Evolutionary conservation across 108 stramenopile genomes (phyloP), one percentile per base, ranked within the genome.

Genomic region (Aurantiochytrium sp.): DNA sequence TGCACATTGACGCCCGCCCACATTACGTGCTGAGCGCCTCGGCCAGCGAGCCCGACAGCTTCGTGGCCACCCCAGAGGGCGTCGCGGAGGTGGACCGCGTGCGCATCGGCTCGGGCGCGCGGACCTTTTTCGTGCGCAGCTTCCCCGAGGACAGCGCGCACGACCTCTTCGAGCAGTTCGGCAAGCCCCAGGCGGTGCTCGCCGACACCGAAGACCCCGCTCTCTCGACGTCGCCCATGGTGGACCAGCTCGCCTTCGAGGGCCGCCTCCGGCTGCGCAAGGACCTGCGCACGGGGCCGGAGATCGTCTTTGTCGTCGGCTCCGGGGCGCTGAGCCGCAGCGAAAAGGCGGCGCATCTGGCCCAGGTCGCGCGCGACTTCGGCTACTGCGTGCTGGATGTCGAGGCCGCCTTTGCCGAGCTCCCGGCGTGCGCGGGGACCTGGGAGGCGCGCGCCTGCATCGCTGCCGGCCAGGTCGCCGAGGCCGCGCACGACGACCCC

Each of bases 241-340:
- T 81, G n/a, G 73, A 81, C 12, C 73, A 81, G 73, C 73, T 81
- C n/a, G 73, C 73, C 8, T 48, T 81, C 12, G 73, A 81, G 42
- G 73, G 73, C 12, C 39, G 45, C 19, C n/a, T 81, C 10, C 73
- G 73, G 6, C 12, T 8, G 42, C 39, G 45, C 15, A 24, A 48
- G 17, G 19, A 37, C 17, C 27, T 48, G 10, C 15, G 10, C 30
- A 6, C 45, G 0, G 45, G 45, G 12, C 73, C 73, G 19, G 45
- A 81, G 3, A 81, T 81, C 24, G 45, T 81, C 24, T 6, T 48
- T n/a, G 12, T 41, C 17, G 42, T n/a, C 6, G 73, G 73, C 39
- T 81, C 73, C 12, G 73, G 73, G 6, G 73, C 73, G 24, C 27
- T 48, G 6, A 48, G 73, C 73, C 0, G 15, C 27, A 30, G 34